Conservation (phyloP, 331 rosid species). For the Spiraea crenata region DNA sequence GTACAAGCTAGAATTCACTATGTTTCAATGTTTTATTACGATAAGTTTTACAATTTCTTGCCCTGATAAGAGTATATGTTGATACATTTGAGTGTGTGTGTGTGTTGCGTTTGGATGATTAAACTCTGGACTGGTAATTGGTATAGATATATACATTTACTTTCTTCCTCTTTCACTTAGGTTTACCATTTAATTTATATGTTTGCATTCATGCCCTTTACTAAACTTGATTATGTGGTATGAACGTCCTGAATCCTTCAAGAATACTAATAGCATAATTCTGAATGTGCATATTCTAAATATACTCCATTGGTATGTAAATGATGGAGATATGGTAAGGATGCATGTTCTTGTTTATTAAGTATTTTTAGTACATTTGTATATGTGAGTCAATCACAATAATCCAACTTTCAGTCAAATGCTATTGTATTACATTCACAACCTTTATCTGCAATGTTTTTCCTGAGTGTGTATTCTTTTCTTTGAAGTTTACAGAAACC, state of each 20-base stretch:
- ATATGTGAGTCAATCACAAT: neutral
- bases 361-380: neutral
- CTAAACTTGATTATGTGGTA: neutral
- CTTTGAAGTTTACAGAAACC: neutral
- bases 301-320: conserved; percentile 69
- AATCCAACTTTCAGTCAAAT: neutral
- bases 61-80: too few relatives aligned
- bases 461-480: neutral
- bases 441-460: neutral
- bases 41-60: too few relatives aligned
- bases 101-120: neutral
- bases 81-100: too few relatives aligned
- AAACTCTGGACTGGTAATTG: neutral
- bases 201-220: neutral
- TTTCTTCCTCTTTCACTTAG: neutral
- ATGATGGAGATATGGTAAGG: conserved; percentile 73
- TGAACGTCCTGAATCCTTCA: conserved; percentile 22
- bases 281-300: conserved; percentile 66
- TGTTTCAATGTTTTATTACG: too few relatives aligned
- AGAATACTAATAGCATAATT: conserved; percentile 26
- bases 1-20: conserved; percentile 28
- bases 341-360: neutral
- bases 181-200: neutral
- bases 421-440: neutral
- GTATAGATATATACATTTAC: neutral